Conservation (phyloP, 2,329 filamentous ascomycete genomes). For the Phyllosticta capitalensis region DNA sequence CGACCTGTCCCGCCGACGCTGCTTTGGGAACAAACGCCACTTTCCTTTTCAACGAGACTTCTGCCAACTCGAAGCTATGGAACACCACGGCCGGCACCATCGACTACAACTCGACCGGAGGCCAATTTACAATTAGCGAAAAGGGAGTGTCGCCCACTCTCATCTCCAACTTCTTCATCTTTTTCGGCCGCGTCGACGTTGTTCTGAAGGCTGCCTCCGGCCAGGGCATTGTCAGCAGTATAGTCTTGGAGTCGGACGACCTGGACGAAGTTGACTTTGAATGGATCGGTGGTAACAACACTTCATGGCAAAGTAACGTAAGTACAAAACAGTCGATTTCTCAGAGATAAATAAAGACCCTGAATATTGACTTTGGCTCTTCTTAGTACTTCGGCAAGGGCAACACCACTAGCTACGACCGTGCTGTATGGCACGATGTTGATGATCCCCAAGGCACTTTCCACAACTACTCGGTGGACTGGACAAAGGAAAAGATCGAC, state of each 20-base stretch:
- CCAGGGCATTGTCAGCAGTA: constrained; percentile 40
- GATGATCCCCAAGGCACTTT: constrained; percentile 24
- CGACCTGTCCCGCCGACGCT: constrained; percentile 59
- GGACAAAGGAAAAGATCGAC: constrained; percentile 53
- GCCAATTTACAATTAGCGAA: constrained; percentile 61
- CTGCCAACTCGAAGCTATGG: constrained; percentile 42
- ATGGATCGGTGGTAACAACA: constrained; percentile 30
- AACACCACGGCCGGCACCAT: constrained; percentile 59
- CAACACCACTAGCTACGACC: constrained; percentile 43
- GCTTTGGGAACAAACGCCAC: constrained; percentile 55
- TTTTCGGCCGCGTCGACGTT: constrained; percentile 44
- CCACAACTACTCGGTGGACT: constrained; percentile 47
- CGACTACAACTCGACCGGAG: constrained; percentile 53
- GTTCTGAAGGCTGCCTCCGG: constrained; percentile 40
- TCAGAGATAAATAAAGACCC: too few species aligned
- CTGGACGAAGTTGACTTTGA: constrained; percentile 48
- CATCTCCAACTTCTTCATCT: constrained; percentile 49
- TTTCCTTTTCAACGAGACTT: constrained; percentile 45
- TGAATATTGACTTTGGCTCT: too few species aligned
- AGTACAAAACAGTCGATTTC: too few species aligned
- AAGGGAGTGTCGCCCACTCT: constrained; percentile 69
- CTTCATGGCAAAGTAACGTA: constrained; percentile 37
- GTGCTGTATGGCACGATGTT: constrained; percentile 29
- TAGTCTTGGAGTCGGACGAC: constrained; percentile 42
- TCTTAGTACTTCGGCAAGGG: constrained; percentile 43